A percentile compares a stretch with the other conserved stretches of the same genome.
Conservation (phyloP, 495 filamentous ascomycete genomes). For the Talaromyces ruber region DNA sequence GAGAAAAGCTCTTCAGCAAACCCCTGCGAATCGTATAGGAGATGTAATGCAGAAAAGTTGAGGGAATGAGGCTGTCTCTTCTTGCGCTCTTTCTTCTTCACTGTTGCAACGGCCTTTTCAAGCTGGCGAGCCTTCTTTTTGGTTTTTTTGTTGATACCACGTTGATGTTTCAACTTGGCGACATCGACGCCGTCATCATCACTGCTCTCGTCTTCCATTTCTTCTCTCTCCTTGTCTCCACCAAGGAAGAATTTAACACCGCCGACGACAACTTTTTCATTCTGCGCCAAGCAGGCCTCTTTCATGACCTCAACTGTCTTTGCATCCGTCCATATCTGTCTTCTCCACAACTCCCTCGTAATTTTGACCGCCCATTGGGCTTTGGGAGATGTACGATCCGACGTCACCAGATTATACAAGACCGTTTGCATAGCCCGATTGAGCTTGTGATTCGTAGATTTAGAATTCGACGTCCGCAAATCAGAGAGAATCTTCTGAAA, state of each 20-base stretch:
- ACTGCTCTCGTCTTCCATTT: conserved; percentile 80
- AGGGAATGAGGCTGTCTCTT: conserved; percentile 78
- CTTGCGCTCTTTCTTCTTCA: conserved; percentile 77
- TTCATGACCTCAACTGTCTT: conserved; percentile 93
- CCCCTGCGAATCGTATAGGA: conserved; percentile 90
- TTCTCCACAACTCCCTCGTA: conserved; percentile 79
- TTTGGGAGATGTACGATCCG: conserved; percentile 73
- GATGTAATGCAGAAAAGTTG: conserved; percentile 97
- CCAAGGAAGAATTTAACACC: conserved; percentile 93
- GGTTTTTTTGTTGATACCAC: conserved; percentile 89
- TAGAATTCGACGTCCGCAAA: conserved; percentile 74
- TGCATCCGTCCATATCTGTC: conserved; percentile 81
- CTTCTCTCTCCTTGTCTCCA: conserved; percentile 88
- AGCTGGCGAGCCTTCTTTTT: conserved; percentile 74
- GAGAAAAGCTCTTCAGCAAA: conserved; percentile 87
- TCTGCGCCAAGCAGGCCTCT: conserved; percentile 70
- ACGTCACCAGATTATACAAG: conserved; percentile 80
- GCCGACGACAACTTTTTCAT: conserved; percentile 81
- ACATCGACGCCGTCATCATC: conserved; percentile 74
- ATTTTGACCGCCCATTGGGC: conserved; percentile 92
- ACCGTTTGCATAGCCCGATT: conserved; percentile 90
- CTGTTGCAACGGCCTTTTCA: conserved; percentile 66
- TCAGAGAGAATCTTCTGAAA: conserved; percentile 91
- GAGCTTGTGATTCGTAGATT: conserved; percentile 78
- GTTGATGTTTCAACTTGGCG: conserved; percentile 71